Conservation (phyloP, 768 basidiomycete genomes). For the Mycena rosella region DNA sequence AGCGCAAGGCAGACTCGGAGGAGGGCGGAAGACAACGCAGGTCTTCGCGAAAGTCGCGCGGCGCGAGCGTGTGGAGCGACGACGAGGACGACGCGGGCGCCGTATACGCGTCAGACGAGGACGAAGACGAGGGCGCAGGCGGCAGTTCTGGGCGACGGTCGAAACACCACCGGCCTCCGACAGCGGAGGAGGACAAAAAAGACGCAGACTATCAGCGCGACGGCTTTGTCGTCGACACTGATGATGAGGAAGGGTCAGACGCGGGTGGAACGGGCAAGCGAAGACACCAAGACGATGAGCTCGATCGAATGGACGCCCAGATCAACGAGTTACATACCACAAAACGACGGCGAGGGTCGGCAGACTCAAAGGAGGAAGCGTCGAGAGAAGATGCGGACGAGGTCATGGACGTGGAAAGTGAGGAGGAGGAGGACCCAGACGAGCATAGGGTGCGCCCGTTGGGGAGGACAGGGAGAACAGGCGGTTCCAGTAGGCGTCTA, state of each 20-base stretch:
- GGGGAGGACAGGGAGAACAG: slow-evolving; percentile 59
- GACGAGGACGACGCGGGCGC: slow-evolving; percentile 71
- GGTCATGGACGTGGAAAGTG: slow-evolving; percentile 82
- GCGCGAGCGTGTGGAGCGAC: slow-evolving; percentile 68
- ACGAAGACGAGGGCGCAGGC: slow-evolving; percentile 58
- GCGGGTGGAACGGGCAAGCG: slow-evolving; percentile 56
- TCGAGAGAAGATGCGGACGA: slow-evolving; percentile 52
- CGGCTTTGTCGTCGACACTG: slow-evolving; percentile 85
- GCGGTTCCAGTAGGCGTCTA: slow-evolving; percentile 66
- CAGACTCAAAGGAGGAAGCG: slow-evolving; percentile 48
- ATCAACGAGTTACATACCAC: slow-evolving; percentile 69
- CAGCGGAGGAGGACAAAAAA: slow-evolving; percentile 63
- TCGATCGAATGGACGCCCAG: slow-evolving; percentile 80
- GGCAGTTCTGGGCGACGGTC: slow-evolving; percentile 53
- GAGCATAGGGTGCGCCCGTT: slow-evolving; percentile 74
- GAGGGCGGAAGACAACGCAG: slow-evolving; percentile 64
- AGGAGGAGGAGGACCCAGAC: slow-evolving; percentile 75
- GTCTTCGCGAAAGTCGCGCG: slow-evolving; percentile 55
- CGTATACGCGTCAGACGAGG: slow-evolving; percentile 70
- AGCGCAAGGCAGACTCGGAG: slow-evolving; percentile 66
- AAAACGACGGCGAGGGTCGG: slow-evolving; percentile 54
- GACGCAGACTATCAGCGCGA: slow-evolving; percentile 85
- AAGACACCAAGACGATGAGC: slow-evolving; percentile 53
- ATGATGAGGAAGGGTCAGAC: slow-evolving; percentile 68
- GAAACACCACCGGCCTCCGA: slow-evolving; percentile 62